Evolutionary conservation across 2,329 filamentous ascomycete genomes (phyloP), one percentile per base, ranked within the genome.

Genomic region (Metarhizium guizhouense): DNA sequence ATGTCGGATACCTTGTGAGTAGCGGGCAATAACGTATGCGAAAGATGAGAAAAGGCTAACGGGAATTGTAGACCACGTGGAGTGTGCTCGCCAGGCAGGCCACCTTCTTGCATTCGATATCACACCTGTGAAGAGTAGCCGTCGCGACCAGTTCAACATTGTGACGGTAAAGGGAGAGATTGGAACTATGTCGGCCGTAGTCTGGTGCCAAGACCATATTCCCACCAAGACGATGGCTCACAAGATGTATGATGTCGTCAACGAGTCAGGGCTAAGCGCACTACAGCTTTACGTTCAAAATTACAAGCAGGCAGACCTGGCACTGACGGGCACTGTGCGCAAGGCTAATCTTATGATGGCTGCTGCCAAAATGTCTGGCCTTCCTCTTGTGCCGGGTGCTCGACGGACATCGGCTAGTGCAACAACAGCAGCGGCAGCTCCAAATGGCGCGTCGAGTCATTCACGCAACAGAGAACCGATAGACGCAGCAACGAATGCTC

Each of bases 131-230:
- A 97, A 99, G 72, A 87, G 87, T 53, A 95, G 90, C 18, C 83
- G 92, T 38, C 84, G 89, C 61, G 92, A 96, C 62, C 85, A 89
- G 58, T 80, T 87, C 63, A 88, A 81, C 58, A 88, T 89, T 49
- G 87, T 96, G 45, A 90, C 84, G 47, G 79, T 97, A 40, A 88
- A 88, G 47, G 84, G 84, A 16, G 92, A 96, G 66, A 86, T 79
- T 36, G 94, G 94, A 14, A 81, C 80, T n/a, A 87, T 95, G 78
- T 84, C 84, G n/a, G 88, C 94, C 2, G 85, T 82, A 6, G 80
- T 97, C 7, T 96, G 90, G 87, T 99, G 94, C 76, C 91, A 92
- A 67, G 88, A 94, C 54, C 94, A 99, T 68, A 72, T 79, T n/a
- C 79, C 83, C 4, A 76, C 83, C 47, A 90, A 91, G 70, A 83